Base-by-base conservation (phyloP, 495 filamentous ascomycete genomes). In the Annulohypoxylon bovei region DNA sequence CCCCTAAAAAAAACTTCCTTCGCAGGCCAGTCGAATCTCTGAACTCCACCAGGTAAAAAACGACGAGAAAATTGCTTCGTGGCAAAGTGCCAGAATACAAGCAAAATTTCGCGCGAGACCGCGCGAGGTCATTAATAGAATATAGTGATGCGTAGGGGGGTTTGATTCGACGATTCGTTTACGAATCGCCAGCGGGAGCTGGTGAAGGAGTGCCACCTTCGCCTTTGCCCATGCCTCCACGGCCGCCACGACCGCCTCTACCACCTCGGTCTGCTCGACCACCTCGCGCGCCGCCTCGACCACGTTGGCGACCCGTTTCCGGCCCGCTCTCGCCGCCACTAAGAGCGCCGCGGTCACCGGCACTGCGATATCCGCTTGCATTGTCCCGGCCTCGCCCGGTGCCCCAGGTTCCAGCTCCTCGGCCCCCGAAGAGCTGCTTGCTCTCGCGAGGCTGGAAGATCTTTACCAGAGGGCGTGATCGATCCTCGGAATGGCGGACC, bases 381-480 rank as follows among this genome's bases (percentile, higher is more conserved):
- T 79, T 66, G 50, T 80, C 82, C 60, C 88, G 84, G 37, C 90
- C 88, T 12, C 88, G 84, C 78, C 90, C 91, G 71, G 85, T 84
- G 62, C 90, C 88, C 92, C 93, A 93, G 62, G 86, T 90, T 35
- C 92, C 91, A 42, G 92, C 91, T 56, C 79, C 85, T 66, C 86
- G 85, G 50, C 78, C 79, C 70, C 81, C 83, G 62, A 81, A 84
- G 62, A 81, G 74, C 27, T 82, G 80, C 62, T 82, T 80, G 60
- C 79, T 77, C 14, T 86, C 80, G 28, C 89, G 89, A 23, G 88
- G 86, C 72, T 89, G 86, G 78, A 94, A 95, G 79, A 92, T 88
- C 81, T 93, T 93, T 60, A 97, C 87, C 61, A 90, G 86, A 28
- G 92, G 92, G 80, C 91, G 91, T 62, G 88, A 88, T 56, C 90